phyloP scores from a whole-genome alignment of 352 stramenopile species.

The Phytopythium aichiense region DNA sequence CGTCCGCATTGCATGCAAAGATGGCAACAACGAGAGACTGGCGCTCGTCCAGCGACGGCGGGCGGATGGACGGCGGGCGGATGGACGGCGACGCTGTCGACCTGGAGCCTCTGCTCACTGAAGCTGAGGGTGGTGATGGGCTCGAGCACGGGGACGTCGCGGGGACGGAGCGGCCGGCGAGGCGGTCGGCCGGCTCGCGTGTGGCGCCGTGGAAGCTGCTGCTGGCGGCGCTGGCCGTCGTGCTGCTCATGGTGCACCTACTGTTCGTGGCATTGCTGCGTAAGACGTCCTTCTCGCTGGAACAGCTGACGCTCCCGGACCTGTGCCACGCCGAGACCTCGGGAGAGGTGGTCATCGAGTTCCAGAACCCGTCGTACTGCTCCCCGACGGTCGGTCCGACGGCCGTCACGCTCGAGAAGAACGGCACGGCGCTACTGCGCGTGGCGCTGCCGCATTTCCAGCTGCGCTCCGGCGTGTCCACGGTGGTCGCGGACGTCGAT shows the following conservation, averaged over 20 bases:
- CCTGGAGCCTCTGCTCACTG: constrained; percentile 30
- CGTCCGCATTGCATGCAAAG: too few relatives aligned
- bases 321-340: constrained; percentile 53
- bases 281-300: constrained; percentile 52
- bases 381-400: constrained; percentile 54
- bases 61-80: background rate
- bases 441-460: constrained; percentile 50
- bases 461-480: constrained; percentile 42
- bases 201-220: constrained; percentile 18
- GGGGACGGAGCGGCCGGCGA: background rate
- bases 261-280: constrained; percentile 59
- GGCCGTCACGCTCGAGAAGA: constrained; percentile 49
- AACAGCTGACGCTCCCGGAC: constrained; percentile 62
- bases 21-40: background rate
- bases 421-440: constrained; percentile 41
- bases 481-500: constrained; percentile 36
- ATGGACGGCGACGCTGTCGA: constrained; percentile 2
- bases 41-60: background rate
- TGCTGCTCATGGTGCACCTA: constrained; percentile 52
- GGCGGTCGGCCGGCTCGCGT: constrained; percentile 3
- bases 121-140: background rate
- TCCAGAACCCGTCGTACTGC: constrained; percentile 80
- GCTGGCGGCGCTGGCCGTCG: constrained; percentile 18
- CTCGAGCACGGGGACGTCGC: background rate
- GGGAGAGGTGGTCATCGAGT: constrained; percentile 48